Conservation (phyloP, 2,329 filamentous ascomycete species). For the Fusarium sp. region DNA sequence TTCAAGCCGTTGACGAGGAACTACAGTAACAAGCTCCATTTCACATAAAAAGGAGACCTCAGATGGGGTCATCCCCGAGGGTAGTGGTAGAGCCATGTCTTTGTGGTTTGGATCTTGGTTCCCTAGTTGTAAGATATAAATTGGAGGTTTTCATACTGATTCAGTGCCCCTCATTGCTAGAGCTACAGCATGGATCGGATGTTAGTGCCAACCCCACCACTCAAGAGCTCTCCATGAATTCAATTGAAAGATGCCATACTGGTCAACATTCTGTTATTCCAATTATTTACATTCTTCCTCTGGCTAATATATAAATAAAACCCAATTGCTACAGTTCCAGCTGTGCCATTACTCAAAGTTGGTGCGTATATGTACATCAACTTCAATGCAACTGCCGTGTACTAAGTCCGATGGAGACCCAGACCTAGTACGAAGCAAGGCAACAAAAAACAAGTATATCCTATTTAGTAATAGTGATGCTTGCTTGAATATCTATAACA, state of each 20-base stretch:
- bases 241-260: background rate
- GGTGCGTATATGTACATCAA: accelerated
- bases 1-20: slow-evolving; percentile 91
- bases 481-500: background rate
- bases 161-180: slow-evolving; percentile 12
- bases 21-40: slow-evolving; percentile 94
- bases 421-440: background rate
- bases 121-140: slow-evolving; percentile 28
- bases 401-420: no score
- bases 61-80: slow-evolving; percentile 75
- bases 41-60: slow-evolving; percentile 96
- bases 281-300: no score
- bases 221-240: background rate
- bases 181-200: slow-evolving; percentile 4
- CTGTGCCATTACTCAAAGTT: no score
- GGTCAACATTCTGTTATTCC: background rate
- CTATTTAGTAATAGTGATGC: background rate
- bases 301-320: slow-evolving; percentile 38
- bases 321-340: no score
- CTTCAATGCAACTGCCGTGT: background rate
- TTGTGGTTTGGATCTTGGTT: slow-evolving; percentile 5
- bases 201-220: slow-evolving; percentile 29
- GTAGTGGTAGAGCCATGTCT: slow-evolving; percentile 63
- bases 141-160: slow-evolving; percentile 12
- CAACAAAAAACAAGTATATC: background rate